Base-by-base conservation (phyloP, 2,329 filamentous ascomycete species). In the Blastomyces percursus region DNA sequence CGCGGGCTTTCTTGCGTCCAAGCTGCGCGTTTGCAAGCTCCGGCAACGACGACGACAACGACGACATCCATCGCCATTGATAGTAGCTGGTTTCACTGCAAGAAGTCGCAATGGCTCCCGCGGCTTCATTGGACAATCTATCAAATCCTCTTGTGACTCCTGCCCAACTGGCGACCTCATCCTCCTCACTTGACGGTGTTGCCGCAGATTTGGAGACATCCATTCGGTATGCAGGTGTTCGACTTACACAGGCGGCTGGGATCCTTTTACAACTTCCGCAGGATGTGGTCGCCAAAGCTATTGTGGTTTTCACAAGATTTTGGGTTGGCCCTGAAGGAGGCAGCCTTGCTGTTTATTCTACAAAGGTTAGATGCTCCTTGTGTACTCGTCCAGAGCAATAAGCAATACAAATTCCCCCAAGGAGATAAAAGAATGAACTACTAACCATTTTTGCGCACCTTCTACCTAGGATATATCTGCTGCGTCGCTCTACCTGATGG, bases 201-300 rank as follows among this genome's bases (percentile, higher is more conserved):
- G 69, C 75, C 5, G 62, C 73, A 12, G 76, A 77, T 24, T 69
- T 80, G 32, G 76, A 78, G 65, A 69, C 71, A 7, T 79, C 78
- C 1, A 71, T 79, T 63, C 75, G 77, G 50, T 80, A 76, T 66
- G 76, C 77, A 2, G 76, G 76, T 16, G 72, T 72, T 6, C 72
- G 75, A 62, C 72, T 81, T 32, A 81, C 78, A 1, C 78, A 80
- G 64, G 72, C 77, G 2, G 79, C 79, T 11, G 79, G 79, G 0
- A 82, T 95, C 59, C 83, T 97, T 21, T 82, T 99, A 2, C 85
- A 90, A 57, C 81, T 97, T 48, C 89, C 91, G 7, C 91, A 96
- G 72, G 90, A 91, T 68, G 85, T 90, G 48, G 90, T 94, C 48
- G 89, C 91, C 4, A 89, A 91, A 70, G 90, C 92, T 2, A 90